Evolutionary conservation across 2,329 filamentous ascomycete species (phyloP).

Genomic region (Neoscytalidium dimidiatum): DNA sequence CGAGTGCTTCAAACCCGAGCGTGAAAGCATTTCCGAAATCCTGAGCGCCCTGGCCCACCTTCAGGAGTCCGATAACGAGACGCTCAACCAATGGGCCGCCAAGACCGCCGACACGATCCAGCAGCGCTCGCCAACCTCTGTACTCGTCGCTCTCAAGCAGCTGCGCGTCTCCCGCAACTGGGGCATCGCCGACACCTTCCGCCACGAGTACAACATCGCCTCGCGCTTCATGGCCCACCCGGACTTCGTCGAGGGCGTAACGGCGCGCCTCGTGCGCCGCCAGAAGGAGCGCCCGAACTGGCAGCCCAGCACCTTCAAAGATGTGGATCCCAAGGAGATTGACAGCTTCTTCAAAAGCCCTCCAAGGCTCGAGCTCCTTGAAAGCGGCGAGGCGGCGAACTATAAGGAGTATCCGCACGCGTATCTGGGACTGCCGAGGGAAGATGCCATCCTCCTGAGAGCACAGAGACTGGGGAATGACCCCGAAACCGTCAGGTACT

Average conservation of each 20-base stretch:
- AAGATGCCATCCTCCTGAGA: conserved; percentile 58
- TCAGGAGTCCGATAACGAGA: conserved; percentile 42
- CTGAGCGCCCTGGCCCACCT: conserved; percentile 61
- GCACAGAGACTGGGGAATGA: conserved; percentile 25
- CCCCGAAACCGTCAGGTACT: conserved; percentile 41
- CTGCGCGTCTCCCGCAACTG: conserved; percentile 75
- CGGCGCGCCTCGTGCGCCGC: conserved; percentile 74
- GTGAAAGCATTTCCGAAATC: conserved; percentile 69
- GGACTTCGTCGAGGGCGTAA: conserved; percentile 93
- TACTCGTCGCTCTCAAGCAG: conserved; percentile 82
- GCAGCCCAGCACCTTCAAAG: conserved; percentile 72
- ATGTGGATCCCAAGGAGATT: conserved; percentile 61
- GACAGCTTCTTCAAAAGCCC: conserved; percentile 67
- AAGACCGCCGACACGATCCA: conserved; percentile 75
- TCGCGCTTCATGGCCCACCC: conserved; percentile 84
- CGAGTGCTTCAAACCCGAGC: conserved; percentile 54
- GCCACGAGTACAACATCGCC: conserved; percentile 82
- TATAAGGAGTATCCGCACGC: conserved; percentile 75
- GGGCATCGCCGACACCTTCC: conserved; percentile 83
- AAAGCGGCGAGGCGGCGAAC: conserved; percentile 47
- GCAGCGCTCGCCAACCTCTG: conserved; percentile 79
- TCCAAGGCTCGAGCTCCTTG: conserved; percentile 63
- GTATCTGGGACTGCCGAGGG: conserved; percentile 71
- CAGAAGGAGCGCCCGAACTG: conserved; percentile 67
- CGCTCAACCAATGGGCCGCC: conserved; percentile 72